Conservation (phyloP, 768 basidiomycete species). For the Lentinula aciculospora region DNA sequence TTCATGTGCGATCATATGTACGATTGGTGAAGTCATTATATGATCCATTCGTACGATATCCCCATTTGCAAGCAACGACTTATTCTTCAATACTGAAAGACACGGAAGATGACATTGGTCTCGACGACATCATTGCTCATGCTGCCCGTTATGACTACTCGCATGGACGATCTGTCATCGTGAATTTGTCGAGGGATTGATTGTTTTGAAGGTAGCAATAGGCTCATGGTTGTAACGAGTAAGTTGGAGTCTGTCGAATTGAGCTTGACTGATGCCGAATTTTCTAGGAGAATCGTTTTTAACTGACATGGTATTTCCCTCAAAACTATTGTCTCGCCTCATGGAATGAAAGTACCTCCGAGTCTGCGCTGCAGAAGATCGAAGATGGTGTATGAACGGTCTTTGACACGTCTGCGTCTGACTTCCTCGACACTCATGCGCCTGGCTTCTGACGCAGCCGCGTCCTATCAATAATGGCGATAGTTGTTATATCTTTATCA, state of each 20-base stretch:
- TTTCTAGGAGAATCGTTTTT: no score
- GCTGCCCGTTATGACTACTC: conserved; percentile 1
- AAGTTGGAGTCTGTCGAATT: background rate
- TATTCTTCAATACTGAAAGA: background rate
- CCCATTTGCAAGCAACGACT: background rate
- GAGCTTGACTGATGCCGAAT: background rate
- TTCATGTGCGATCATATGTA: background rate
- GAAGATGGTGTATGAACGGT: background rate
- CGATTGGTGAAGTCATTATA: background rate
- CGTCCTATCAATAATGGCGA: background rate
- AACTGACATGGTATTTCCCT: no score
- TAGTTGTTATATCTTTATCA: background rate
- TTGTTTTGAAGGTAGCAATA: background rate
- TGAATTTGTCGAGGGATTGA: conserved; percentile 1
- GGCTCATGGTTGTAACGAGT: background rate
- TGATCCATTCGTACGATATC: background rate
- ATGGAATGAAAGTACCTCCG: no score
- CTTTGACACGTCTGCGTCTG: background rate
- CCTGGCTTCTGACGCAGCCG: background rate
- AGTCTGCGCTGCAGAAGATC: no score
- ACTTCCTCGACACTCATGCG: background rate
- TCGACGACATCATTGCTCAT: background rate
- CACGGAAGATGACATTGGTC: background rate
- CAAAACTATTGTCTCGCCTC: no score
- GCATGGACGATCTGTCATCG: background rate